Percentiles rank a stretch among this genome's conserved stretches.
Conservation (phyloP, 805 yeast species). For the Sugiyamaella qingdaonensis region DNA sequence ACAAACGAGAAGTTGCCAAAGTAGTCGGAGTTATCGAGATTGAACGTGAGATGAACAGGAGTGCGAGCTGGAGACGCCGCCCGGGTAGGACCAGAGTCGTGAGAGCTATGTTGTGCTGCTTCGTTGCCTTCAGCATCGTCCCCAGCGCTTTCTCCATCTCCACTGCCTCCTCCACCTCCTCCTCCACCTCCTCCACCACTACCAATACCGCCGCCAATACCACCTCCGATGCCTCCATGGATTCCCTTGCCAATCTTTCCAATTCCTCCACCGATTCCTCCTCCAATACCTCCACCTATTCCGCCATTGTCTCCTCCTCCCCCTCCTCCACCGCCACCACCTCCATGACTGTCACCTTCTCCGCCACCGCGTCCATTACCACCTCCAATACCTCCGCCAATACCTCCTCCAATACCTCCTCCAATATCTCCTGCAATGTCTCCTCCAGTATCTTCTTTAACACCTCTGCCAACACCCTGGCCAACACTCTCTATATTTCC, state of each 20-base stretch:
- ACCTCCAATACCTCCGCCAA: constrained; percentile 6
- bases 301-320: constrained; percentile 1
- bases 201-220: background rate
- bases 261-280: constrained; percentile 8
- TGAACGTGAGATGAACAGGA: background rate
- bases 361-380: constrained; percentile 1
- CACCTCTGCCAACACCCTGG: constrained; percentile 5
- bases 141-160: background rate
- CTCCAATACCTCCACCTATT: background rate
- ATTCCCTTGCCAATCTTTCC: constrained; percentile 2
- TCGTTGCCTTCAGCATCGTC: background rate
- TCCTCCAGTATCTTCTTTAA: constrained; percentile 2
- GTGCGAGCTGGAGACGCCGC: background rate
- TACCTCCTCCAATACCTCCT: constrained; percentile 7
- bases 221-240: background rate
- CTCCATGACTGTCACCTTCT: constrained; percentile 2
- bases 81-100: background rate
- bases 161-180: background rate
- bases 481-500: constrained; percentile 2
- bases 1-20: constrained; percentile 4
- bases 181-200: background rate
- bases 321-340: constrained; percentile 7
- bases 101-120: background rate
- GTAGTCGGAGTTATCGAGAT: constrained; percentile 1
- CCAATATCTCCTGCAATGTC: background rate